Base-by-base conservation (phyloP, 306 rosid species). In the Quercus ilex region DNA sequence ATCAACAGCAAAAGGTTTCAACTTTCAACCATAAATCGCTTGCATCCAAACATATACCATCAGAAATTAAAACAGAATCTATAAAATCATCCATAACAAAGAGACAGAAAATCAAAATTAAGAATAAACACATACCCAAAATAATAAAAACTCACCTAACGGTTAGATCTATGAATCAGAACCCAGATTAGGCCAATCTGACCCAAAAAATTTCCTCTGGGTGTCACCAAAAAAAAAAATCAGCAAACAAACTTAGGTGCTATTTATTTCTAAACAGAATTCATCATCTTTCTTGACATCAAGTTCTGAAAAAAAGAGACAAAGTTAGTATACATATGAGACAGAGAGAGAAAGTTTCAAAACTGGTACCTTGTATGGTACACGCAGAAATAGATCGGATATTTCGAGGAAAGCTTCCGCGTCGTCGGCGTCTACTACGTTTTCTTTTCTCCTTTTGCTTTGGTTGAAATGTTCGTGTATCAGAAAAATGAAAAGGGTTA, bases 401-500 rank as follows among this genome's bases (percentile, higher is more conserved):
- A 49, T 49, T 49, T 49, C 53, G 53, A 49, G 15, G 53, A 49
- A 49, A 12, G 17, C 53, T 49, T 49, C 53, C 53, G 53, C 53
- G 53, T 49, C 53, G 5, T 38, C 46, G 11, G 46, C 2, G 46
- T 8, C 46, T 0, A 38, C 46, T 38, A 38, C 11, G 46, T 38
- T 38, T 8, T 7, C 76, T 69, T 25, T 11, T 26, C 4, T 35
- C 23, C 64, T 3, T 33, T n/a, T 31, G 62, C 33, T 25, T 25
- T 79, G 85, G 10, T 83, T 57, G 87, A 78, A 86, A 77, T 8
- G 18, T 65, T 46, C 20, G 7, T 21, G 20, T 4, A 1, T 8
- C 10, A 38, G 46, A 7, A 8, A 38, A 38, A 38, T 33, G 25
- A 17, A 6, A 28, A 14, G 20, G 38, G 41, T 15, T 63, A 63